These are phyloP conservation scores for Sugiyamaella neomexicana DNA, from an alignment of 1,139 yeast genomes.

Conservation along the genomic window DNA sequence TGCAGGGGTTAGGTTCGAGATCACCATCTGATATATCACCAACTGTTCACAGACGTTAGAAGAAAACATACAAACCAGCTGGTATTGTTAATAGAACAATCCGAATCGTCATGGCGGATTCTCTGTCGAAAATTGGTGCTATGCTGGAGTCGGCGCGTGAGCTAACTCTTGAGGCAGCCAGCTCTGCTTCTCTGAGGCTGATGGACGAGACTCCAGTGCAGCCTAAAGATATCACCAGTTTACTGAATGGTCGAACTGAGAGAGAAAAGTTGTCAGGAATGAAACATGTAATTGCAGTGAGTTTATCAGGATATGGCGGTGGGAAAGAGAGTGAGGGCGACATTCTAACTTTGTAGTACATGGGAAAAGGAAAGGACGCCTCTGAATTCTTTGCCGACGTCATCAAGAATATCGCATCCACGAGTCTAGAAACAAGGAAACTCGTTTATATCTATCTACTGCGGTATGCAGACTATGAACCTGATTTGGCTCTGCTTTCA, in stretches of 20 bases:
- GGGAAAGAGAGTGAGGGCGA: neutral
- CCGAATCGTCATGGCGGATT: conserved; percentile 48
- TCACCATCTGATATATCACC: neutral
- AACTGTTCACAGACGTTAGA: too few species aligned
- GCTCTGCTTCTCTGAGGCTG: conserved; percentile 64
- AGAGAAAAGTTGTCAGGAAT: conserved; percentile 74
- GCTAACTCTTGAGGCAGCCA: conserved; percentile 78
- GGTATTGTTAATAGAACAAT: neutral
- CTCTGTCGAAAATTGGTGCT: conserved; percentile 52
- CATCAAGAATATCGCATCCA: conserved; percentile 79
- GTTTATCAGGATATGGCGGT: conserved; percentile 20
- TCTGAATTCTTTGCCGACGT: conserved; percentile 78
- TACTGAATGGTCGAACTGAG: conserved; percentile 68
- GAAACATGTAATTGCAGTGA: conserved; percentile 63
- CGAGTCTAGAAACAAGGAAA: conserved; percentile 66
- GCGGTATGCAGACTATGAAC: conserved; percentile 80
- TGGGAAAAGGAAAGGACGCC: conserved; percentile 65
- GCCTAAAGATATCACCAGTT: conserved; percentile 62
- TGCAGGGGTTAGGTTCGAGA: conserved; percentile 12
- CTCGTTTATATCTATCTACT: conserved; percentile 76
- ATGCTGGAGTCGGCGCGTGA: conserved; percentile 81
- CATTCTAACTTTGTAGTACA: conserved; percentile 34
- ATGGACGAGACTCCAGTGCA: conserved; percentile 50
- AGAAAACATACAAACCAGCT: too few species aligned
- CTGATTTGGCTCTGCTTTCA: conserved; percentile 82